Conservation (phyloP, 2,329 filamentous ascomycete species). For the Scytalidium sp. region DNA sequence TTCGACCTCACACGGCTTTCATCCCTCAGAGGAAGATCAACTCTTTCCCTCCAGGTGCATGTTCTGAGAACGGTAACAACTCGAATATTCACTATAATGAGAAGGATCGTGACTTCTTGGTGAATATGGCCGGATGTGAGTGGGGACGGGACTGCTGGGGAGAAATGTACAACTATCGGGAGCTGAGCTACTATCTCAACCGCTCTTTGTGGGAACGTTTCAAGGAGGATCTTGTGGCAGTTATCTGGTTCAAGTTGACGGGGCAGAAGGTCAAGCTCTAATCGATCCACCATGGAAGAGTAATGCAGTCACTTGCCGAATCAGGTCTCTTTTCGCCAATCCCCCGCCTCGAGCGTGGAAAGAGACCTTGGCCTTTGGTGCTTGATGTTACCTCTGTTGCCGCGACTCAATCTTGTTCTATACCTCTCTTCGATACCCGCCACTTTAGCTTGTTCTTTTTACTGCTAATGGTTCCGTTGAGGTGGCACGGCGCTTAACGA, state of each 20-base stretch:
- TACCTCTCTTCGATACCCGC: neutral
- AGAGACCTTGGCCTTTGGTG: neutral
- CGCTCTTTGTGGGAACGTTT: slow-evolving; percentile 75
- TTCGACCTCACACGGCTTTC: slow-evolving; percentile 84
- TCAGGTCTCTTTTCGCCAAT: neutral
- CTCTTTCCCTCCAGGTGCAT: slow-evolving; percentile 88
- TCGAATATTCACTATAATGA: slow-evolving; percentile 81
- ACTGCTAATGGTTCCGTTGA: neutral
- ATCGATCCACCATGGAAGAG: slow-evolving; percentile 2
- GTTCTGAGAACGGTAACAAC: slow-evolving; percentile 73
- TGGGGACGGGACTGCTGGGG: slow-evolving; percentile 97
- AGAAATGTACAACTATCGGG: slow-evolving; percentile 94
- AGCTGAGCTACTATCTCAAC: slow-evolving; percentile 88
- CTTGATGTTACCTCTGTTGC: neutral
- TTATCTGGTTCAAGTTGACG: slow-evolving; percentile 61
- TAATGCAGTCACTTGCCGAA: neutral
- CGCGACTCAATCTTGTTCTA: neutral
- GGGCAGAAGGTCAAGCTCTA: slow-evolving; percentile 40
- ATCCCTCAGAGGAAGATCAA: slow-evolving; percentile 90
- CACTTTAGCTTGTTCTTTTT: neutral
- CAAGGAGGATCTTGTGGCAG: slow-evolving; percentile 63
- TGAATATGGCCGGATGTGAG: slow-evolving; percentile 98
- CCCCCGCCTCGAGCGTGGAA: neutral
- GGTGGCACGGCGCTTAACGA: neutral
- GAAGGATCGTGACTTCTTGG: slow-evolving; percentile 83